These are phyloP conservation scores for Exophiala oligosperma DNA, from an alignment of 2,329 filamentous ascomycete genomes.

Conservation along the genomic window DNA sequence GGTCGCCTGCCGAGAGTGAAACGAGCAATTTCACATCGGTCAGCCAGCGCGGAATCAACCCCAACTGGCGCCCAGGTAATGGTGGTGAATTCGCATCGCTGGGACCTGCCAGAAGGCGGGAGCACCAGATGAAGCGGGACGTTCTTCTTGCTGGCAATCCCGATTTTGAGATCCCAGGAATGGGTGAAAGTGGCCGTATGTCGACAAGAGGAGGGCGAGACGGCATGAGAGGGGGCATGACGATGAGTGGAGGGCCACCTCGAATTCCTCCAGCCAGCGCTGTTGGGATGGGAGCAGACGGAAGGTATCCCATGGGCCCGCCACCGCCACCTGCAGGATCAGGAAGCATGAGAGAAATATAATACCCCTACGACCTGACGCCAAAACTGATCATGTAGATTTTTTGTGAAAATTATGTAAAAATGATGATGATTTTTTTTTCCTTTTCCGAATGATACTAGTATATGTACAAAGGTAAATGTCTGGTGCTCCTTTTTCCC, in stretches of 20 bases:
- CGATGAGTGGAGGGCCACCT: slow-evolving; percentile 17
- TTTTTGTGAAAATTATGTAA: not conserved
- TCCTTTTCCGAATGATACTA: too few relatives aligned
- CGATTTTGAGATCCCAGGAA: slow-evolving; percentile 72
- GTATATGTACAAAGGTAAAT: too few relatives aligned
- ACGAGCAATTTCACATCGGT: slow-evolving; percentile 86
- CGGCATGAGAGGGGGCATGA: slow-evolving; percentile 17
- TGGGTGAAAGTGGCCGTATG: slow-evolving; percentile 19
- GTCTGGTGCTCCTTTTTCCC: too few relatives aligned
- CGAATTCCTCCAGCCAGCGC: slow-evolving; percentile 19
- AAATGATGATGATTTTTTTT: not conserved
- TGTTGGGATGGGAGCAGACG: slow-evolving; percentile 14
- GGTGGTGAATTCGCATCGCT: slow-evolving; percentile 38
- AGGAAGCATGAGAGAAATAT: slow-evolving; percentile 14
- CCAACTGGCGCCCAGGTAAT: slow-evolving; percentile 69
- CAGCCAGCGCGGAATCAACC: slow-evolving; percentile 84
- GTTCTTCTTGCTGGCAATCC: slow-evolving; percentile 77
- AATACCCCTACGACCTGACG: not conserved
- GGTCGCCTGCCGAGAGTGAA: slow-evolving; percentile 76
- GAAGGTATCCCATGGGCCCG: slow-evolving; percentile 17
- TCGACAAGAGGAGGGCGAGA: slow-evolving; percentile 10
- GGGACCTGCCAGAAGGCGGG: slow-evolving; percentile 46
- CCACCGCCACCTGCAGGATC: slow-evolving; percentile 6
- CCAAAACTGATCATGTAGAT: not conserved
- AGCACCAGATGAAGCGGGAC: slow-evolving; percentile 63